Conservation (phyloP, 768 basidiomycete species). For the Lyophyllum semitale region DNA sequence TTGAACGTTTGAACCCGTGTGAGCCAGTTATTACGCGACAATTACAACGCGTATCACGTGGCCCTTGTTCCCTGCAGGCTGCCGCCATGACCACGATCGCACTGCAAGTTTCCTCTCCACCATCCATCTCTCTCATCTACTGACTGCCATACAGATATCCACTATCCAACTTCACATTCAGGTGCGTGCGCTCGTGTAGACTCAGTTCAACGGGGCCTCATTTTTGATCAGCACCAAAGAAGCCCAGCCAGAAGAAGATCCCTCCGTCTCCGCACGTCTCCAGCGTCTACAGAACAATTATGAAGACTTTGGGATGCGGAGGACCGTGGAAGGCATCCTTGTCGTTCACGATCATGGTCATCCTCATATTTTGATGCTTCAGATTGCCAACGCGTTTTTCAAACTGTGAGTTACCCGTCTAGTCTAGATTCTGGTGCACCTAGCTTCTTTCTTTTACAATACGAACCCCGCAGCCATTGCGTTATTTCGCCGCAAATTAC, state of each 20-base stretch:
- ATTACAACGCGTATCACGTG: constrained; percentile 14
- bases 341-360: constrained; percentile 97
- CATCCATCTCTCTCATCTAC: background rate
- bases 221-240: constrained; percentile 77
- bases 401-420: constrained; percentile 72
- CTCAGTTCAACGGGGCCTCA: constrained; percentile 7
- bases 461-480: background rate
- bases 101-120: constrained; percentile 32
- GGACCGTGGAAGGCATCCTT: constrained; percentile 89
- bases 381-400: constrained; percentile 99
- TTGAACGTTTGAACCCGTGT: no score
- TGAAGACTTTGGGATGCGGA: constrained; percentile 94
- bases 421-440: background rate
- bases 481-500: background rate
- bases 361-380: constrained; percentile 96
- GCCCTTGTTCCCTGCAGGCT: background rate
- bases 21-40: background rate
- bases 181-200: constrained; percentile 40
- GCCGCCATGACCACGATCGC: constrained; percentile 53
- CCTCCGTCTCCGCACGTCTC: constrained; percentile 91
- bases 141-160: constrained; percentile 58
- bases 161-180: constrained; percentile 91
- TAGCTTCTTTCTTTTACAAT: background rate
- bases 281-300: constrained; percentile 96
- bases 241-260: constrained; percentile 96